Evolutionary conservation across 495 filamentous ascomycete genomes (phyloP).

Genomic region (Podospora pseudoanserina): DNA sequence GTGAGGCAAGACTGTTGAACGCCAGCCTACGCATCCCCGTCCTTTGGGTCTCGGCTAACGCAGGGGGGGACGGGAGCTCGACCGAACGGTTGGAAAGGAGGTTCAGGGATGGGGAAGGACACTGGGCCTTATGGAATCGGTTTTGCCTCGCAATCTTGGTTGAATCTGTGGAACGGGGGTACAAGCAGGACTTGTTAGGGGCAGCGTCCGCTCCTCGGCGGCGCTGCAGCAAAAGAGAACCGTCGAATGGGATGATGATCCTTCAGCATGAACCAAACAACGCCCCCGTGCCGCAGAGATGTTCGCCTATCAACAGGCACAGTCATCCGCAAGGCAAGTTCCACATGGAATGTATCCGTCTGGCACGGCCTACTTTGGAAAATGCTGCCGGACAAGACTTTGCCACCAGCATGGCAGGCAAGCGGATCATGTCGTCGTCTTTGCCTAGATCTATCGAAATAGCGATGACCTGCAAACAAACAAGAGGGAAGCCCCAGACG

Average conservation of each 20-base stretch:
- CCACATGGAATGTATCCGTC: background rate
- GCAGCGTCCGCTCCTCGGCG: background rate
- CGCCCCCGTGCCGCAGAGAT: constrained; percentile 2
- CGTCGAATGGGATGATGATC: background rate
- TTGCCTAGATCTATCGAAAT: background rate
- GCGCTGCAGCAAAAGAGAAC: background rate
- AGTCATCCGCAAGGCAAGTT: background rate
- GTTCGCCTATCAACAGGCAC: background rate
- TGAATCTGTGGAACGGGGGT: background rate
- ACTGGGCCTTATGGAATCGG: background rate
- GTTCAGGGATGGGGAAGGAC: background rate
- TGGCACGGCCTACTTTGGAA: background rate
- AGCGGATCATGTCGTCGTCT: background rate
- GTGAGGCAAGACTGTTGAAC: background rate
- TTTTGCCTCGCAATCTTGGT: background rate
- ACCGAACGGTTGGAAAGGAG: background rate
- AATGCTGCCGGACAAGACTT: background rate
- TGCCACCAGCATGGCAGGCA: background rate
- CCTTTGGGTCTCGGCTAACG: background rate
- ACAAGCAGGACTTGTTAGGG: background rate
- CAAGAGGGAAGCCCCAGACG: background rate
- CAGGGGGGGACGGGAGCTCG: background rate
- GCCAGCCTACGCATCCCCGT: background rate
- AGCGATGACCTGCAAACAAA: background rate
- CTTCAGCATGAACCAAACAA: background rate